phyloP scores from a whole-genome alignment of 495 filamentous ascomycete genomes.

The Pyrenula aspistea region DNA sequence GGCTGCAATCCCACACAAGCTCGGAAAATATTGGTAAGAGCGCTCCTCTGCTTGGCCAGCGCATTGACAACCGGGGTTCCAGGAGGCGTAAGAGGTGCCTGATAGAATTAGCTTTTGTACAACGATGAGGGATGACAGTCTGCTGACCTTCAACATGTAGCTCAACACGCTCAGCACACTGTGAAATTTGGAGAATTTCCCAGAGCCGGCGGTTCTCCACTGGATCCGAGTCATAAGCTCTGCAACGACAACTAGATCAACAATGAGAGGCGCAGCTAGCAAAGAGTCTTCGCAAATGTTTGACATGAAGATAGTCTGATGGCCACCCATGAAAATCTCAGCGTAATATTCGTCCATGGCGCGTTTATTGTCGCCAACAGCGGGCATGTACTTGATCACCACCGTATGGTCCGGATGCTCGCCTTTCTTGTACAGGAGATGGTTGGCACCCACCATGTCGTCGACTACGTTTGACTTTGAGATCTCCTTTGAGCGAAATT shows the following conservation, averaged over 20 bases:
- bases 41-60: slow-evolving; percentile 88
- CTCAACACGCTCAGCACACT: slow-evolving; percentile 93
- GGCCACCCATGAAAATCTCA: slow-evolving; percentile 97
- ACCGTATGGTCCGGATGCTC: slow-evolving; percentile 85
- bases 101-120: slow-evolving; percentile 3
- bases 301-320: slow-evolving; percentile 96
- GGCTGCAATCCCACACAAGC: slow-evolving; percentile 95
- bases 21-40: slow-evolving; percentile 96
- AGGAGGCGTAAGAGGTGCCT: slow-evolving; percentile 84
- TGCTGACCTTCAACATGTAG: slow-evolving; percentile 90
- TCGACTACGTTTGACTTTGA: slow-evolving; percentile 98
- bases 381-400: slow-evolving; percentile 98
- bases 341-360: slow-evolving; percentile 98
- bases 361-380: slow-evolving; percentile 98
- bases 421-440: slow-evolving; percentile 73
- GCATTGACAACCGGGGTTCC: slow-evolving; percentile 95
- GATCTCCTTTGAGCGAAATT: slow-evolving; percentile 99
- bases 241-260: slow-evolving; percentile 81
- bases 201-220: slow-evolving; percentile 59
- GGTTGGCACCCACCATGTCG: slow-evolving; percentile 97
- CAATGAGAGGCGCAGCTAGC: slow-evolving; percentile 93
- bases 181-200: slow-evolving; percentile 59
- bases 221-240: slow-evolving; percentile 98
- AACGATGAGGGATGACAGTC: background rate
- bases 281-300: slow-evolving; percentile 99